phyloP scores from a whole-genome alignment of 2,329 filamentous ascomycete genomes.

The Colletotrichum navitas region DNA sequence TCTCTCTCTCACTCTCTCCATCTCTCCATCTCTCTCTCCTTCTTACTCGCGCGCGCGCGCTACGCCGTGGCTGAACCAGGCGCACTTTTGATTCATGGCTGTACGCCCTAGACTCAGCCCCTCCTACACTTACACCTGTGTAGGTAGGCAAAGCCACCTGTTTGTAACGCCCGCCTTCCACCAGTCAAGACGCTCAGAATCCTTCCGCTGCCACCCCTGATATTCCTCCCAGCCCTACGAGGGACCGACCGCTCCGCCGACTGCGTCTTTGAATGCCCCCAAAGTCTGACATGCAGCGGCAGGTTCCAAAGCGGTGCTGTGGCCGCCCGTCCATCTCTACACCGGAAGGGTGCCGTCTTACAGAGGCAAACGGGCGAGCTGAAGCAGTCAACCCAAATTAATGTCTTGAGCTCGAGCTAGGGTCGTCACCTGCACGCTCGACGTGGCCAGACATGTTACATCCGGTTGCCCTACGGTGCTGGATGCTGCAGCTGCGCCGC shows the following conservation, averaged over 20 bases:
- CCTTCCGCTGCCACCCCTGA: conserved; percentile 40
- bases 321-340: conserved; percentile 27
- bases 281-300: conserved; percentile 41
- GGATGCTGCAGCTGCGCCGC: conserved; percentile 26
- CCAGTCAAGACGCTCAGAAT: conserved; percentile 31
- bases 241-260: conserved; percentile 21
- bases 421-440: conserved; percentile 31
- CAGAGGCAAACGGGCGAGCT: conserved; percentile 7
- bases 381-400: conserved; percentile 26
- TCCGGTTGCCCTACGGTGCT: conserved; percentile 22
- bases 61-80: conserved; percentile 20
- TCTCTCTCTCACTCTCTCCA: background rate
- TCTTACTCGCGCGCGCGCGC: background rate
- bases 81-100: background rate
- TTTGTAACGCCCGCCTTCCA: conserved; percentile 6
- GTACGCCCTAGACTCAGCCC: background rate
- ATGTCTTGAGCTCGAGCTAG: conserved; percentile 7
- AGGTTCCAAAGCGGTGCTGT: conserved; percentile 34
- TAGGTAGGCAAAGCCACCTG: background rate
- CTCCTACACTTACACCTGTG: conserved; percentile 25
- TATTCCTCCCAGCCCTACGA: conserved; percentile 41
- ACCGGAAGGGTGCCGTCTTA: conserved; percentile 29
- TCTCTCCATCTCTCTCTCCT: background rate
- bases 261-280: conserved; percentile 21
- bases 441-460: conserved; percentile 33